Conservation (phyloP, 1,284 basidiomycete genomes). For the Malassezia sp. region DNA sequence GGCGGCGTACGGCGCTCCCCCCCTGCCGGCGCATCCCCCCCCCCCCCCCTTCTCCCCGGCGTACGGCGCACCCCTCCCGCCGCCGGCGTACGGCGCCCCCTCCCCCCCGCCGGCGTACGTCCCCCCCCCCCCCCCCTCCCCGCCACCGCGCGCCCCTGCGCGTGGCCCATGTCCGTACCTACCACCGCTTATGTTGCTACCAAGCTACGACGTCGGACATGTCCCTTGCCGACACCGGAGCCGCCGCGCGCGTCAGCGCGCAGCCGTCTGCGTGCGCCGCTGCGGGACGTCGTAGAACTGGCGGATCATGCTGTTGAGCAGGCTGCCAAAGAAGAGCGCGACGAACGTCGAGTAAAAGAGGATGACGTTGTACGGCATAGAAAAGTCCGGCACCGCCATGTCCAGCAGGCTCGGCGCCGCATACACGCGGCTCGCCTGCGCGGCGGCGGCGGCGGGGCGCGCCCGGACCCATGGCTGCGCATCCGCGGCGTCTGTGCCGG, state of each 20-base stretch:
- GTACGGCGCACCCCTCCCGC: no score
- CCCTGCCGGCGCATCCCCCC: no score
- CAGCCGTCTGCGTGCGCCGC: no score
- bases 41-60: no score
- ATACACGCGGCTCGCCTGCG: conserved; percentile 53
- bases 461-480: background rate
- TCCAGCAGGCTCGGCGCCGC: conserved; percentile 72
- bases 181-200: background rate
- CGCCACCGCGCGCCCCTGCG: background rate
- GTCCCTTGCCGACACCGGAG: no score
- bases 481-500: conserved; percentile 5
- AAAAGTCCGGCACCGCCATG: conserved; percentile 90
- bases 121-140: no score
- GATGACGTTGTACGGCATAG: conserved; percentile 98
- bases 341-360: conserved; percentile 41
- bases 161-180: background rate
- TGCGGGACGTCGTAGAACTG: conserved; percentile 53
- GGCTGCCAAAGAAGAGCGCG: conserved; percentile 80
- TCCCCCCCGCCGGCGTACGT: no score
- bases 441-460: background rate
- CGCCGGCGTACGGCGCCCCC: no score
- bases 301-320: conserved; percentile 76
- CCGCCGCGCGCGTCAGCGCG: no score
- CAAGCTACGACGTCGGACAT: no score
- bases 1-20: no score